A percentile compares a stretch with the other conserved stretches of the same genome.
Conservation (phyloP, 345 rosid genomes). For the Eutrema heterophyllum region DNA sequence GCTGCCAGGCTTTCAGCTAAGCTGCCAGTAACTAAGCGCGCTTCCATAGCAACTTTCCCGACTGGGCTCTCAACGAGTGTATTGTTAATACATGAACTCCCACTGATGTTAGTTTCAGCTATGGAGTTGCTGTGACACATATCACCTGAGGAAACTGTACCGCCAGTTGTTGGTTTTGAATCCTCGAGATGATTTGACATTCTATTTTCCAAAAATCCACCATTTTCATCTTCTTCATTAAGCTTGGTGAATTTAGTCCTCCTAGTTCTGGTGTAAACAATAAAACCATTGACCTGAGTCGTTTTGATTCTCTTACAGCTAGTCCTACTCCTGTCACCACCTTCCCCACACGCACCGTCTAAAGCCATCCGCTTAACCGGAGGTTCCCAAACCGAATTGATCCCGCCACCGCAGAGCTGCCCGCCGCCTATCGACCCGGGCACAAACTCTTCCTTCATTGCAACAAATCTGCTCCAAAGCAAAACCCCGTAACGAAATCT, state of each 20-base stretch:
- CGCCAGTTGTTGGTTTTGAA: not conserved
- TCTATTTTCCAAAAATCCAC: constrained; percentile 16
- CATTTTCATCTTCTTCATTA: constrained; percentile 20
- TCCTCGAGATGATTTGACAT: constrained; percentile 13
- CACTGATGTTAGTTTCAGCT: constrained; percentile 10
- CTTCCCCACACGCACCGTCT: constrained; percentile 31
- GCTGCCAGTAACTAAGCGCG: constrained; percentile 2
- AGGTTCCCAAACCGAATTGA: constrained; percentile 34
- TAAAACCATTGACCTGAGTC: constrained; percentile 58
- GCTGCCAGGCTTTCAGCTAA: constrained; percentile 19
- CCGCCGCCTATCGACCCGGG: constrained; percentile 25
- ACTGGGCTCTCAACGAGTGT: not conserved
- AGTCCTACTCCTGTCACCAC: constrained; percentile 34
- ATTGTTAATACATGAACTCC: constrained; percentile 7
- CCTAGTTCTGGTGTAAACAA: constrained; percentile 69
- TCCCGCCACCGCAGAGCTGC: constrained; percentile 28
- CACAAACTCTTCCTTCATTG: constrained; percentile 58
- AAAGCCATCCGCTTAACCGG: constrained; percentile 29
- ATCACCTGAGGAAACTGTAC: constrained; percentile 8
- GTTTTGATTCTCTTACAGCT: constrained; percentile 54
- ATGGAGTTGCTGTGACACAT: not conserved
- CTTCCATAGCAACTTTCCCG: not conserved
- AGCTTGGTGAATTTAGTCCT: constrained; percentile 29
- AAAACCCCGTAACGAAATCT: not conserved
- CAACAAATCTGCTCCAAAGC: constrained; percentile 33